phyloP scores from a whole-genome alignment of 805 yeast species.

The Wickerhamomyces kurtzmanii region DNA sequence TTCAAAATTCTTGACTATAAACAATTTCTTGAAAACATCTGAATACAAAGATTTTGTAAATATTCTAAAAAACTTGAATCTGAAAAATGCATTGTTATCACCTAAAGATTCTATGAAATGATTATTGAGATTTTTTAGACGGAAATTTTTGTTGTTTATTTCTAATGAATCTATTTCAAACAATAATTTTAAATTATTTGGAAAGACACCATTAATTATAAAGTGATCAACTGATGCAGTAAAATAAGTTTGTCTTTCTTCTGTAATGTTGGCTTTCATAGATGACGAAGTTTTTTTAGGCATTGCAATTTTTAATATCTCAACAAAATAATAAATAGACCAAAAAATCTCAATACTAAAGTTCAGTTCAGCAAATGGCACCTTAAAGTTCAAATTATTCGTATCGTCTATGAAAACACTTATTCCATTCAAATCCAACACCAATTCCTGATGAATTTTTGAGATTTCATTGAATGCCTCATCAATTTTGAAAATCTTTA shows the following conservation, averaged over 20 bases:
- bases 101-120: neutral
- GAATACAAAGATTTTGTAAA: conserved; percentile 1
- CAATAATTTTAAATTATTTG: neutral
- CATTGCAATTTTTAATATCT: neutral
- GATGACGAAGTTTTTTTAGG: neutral
- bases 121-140: neutral
- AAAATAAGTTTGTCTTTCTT: neutral
- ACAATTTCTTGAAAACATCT: conserved; percentile 1
- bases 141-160: neutral
- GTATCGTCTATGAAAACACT: neutral
- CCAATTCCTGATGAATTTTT: neutral
- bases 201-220: neutral
- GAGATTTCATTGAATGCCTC: neutral
- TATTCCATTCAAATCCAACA: neutral
- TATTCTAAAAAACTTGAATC: neutral
- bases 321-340: neutral
- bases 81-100: neutral
- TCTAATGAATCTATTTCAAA: conserved; percentile 1
- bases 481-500: neutral
- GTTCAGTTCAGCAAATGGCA: neutral
- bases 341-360: neutral
- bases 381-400: neutral
- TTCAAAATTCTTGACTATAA: neutral
- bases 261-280: neutral
- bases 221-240: neutral